Evolutionary conservation across 257 asterid genomes (phyloP).

Genomic region (Rehmannia glutinosa): DNA sequence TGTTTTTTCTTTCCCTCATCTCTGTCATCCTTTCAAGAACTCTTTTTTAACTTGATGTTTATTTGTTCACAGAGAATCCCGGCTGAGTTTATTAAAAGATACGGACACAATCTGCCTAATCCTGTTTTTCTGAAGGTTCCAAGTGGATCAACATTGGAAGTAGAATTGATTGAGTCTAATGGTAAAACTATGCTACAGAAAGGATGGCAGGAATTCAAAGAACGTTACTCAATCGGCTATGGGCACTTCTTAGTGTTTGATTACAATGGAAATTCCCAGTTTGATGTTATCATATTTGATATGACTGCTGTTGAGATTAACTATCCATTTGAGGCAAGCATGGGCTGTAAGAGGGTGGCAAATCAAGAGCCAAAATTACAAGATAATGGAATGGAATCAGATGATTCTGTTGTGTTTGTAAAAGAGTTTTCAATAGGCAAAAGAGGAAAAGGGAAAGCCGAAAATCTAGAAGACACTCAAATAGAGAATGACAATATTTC

Average conservation of each 20-base stretch:
- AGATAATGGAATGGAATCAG: no score
- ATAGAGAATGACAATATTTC: no score
- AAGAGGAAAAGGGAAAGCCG: no score
- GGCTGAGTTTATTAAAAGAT: conserved; percentile 15
- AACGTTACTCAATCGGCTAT: conserved; percentile 16
- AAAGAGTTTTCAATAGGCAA: no score
- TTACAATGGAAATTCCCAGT: conserved; percentile 24
- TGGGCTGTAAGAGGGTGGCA: no score
- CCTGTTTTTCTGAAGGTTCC: conserved; percentile 31
- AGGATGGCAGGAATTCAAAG: conserved; percentile 41
- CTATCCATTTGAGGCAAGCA: conserved; percentile 16
- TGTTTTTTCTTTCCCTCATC: background rate
- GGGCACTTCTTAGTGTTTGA: conserved; percentile 35
- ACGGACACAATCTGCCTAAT: conserved; percentile 22
- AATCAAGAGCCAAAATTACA: no score
- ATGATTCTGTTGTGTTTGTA: no score
- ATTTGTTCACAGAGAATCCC: conserved; percentile 38
- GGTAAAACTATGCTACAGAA: conserved; percentile 25
- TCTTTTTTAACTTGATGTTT: background rate
- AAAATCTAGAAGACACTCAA: no score
- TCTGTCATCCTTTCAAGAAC: no score
- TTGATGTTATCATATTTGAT: conserved; percentile 38
- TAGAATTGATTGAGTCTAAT: conserved; percentile 19
- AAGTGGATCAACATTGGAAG: conserved; percentile 21
- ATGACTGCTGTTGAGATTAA: conserved; percentile 30